These are phyloP conservation scores for Podospora sp. DNA, from an alignment of 495 filamentous ascomycete species.

Conservation along the genomic window DNA sequence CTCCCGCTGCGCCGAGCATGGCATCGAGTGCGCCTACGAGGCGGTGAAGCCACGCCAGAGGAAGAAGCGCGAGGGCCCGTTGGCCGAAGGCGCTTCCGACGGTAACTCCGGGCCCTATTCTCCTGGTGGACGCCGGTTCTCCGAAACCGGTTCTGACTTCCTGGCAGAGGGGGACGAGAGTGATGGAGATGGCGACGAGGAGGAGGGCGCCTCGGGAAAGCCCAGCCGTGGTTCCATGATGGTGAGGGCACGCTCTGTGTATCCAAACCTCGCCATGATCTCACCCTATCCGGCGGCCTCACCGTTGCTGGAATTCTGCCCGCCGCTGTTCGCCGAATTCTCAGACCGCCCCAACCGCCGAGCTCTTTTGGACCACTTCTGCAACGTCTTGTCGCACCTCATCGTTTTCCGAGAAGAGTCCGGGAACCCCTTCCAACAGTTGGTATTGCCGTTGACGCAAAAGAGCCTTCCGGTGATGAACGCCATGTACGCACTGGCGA, in stretches of 20 bases:
- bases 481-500: slow-evolving; percentile 60
- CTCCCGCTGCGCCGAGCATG: slow-evolving; percentile 58
- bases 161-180: slow-evolving; percentile 4
- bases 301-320: slow-evolving; percentile 52
- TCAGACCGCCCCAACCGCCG: slow-evolving; percentile 56
- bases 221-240: slow-evolving; percentile 12
- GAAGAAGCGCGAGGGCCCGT: slow-evolving; percentile 44
- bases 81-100: slow-evolving; percentile 6
- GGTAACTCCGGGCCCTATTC: slow-evolving; percentile 10
- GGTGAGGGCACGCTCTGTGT: slow-evolving; percentile 32
- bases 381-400: slow-evolving; percentile 62
- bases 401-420: slow-evolving; percentile 66
- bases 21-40: slow-evolving; percentile 58
- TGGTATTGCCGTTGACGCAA: slow-evolving; percentile 60
- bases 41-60: slow-evolving; percentile 59
- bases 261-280: slow-evolving; percentile 48
- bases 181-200: slow-evolving; percentile 12
- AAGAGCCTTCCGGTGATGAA: slow-evolving; percentile 57
- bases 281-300: slow-evolving; percentile 50
- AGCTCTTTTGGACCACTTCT: slow-evolving; percentile 62
- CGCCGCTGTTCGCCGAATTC: slow-evolving; percentile 59
- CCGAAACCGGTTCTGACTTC: slow-evolving; percentile 22
- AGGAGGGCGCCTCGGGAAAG: neutral
- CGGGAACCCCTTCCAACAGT: slow-evolving; percentile 64
- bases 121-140: slow-evolving; percentile 21